Base-by-base conservation (phyloP, 345 rosid species). In the Gossypium turneri region DNA sequence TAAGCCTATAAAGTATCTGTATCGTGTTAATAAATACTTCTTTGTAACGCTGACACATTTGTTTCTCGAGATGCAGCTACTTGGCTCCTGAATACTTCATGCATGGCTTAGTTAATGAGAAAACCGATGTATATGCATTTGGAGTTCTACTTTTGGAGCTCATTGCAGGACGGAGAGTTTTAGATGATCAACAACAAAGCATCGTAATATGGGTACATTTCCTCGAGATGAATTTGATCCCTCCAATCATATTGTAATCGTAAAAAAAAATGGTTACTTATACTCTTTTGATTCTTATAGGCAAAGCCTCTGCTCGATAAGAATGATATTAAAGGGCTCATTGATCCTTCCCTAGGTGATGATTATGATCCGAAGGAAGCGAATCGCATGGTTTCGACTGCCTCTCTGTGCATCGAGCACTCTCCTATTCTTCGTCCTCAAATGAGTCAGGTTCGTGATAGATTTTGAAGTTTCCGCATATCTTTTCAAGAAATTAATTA, bases 81-180 rank as follows among this genome's bases (percentile, higher is more conserved):
- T 92, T 94, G 72, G 98, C 98, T 64, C 98, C 98, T 0, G 98
- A 94, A 69, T 94, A 94, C 86, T 86, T 88, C 81, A 92, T 92
- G 97, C 91, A 94, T 0, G 98, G 98, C 55, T 81, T 94, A 62
- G 94, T 94, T 0, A 97, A 94, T n/a, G 98, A 92, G 86, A 94
- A 94, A 82, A 94, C 97, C 0, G 98, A 94, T 76, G 88, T 92
- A 63, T 94, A 86, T 78, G 88, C 98, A 38, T 89, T 87, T 70
- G 98, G 98, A 55, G 98, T 94, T 68, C 82, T 94, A 38, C 94
- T 94, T 75, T 79, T 94, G 82, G 98, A 94, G 86, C 88, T 94
- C 70, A 86, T 94, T 75, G 86, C 97, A 0, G 97, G 97, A 38
- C 91, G 88, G 55, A 88, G 73, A 76, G 97, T 97, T 67, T 69